Evolutionary conservation across 2,329 filamentous ascomycete species (phyloP), one percentile per base, ranked within the genome.

Genomic region (Stachybotrys chartarum): DNA sequence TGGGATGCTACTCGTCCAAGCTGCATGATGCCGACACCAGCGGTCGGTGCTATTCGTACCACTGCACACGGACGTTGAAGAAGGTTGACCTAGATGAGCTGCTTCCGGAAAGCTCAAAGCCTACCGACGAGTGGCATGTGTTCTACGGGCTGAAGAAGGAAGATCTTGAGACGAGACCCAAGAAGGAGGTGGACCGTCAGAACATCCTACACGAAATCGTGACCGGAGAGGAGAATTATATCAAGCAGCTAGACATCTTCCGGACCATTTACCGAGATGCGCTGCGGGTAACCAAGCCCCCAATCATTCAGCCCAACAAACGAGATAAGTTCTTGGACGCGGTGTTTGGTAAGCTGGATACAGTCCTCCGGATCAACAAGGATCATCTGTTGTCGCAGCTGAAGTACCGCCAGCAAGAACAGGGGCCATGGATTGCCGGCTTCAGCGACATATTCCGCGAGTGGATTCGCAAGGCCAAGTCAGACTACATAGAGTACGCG

Each of bases 401-500:
- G 64, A 97, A 97, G 67, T 99, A 97, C 68, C 85, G 94, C 30
- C 94, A 99, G 70, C 89, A 94, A 65, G 94, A 97, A 68, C 93
- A 99, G 73, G 94, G 94, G 0, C 94, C 94, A 0, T 99, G 91
- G 85, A 87, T 99, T 56, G 79, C 83, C 12, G 94, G 94, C 3
- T 97, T 97, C 72, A 97, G 92, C 68, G 94, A 97, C 66, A 90
- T 99, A 52, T 97, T 99, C 77, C 81, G 94, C 56, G 94, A 99
- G 73, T 99, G 94, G 94, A 96, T 97, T 59, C 84, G 94, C 59
- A 97, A 97, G 71, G 94, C 94, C 35, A 91, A 87, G 70, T 77
- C 81, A 3, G 87, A 90, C 11, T 99, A 97, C 68, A 85, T 97
- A 58, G 91, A 96, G 56, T 99, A 97, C 70, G 93, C 93, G 45